Percentiles rank a stretch among this genome's conserved stretches.
These are phyloP conservation scores for Xylariaceae sp. DNA, from an alignment of 2,329 filamentous ascomycete genomes.

Conservation along the genomic window DNA sequence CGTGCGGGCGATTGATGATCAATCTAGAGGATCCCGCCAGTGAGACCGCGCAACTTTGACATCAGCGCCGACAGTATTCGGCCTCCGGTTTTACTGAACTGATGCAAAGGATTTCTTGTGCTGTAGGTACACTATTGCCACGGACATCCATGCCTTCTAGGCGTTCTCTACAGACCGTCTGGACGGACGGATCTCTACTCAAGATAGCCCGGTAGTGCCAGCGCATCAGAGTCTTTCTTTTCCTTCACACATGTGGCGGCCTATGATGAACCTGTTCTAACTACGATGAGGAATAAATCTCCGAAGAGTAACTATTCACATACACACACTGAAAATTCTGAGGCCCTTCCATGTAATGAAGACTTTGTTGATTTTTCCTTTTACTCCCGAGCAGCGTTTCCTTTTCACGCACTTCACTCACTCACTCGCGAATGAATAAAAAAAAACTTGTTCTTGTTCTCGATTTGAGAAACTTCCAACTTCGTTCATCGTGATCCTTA, in stretches of 20 bases:
- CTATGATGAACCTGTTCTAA: conserved; percentile 30
- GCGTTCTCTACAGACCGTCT: too few relatives aligned
- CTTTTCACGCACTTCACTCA: neutral
- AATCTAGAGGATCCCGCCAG: neutral
- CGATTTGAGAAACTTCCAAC: too few relatives aligned
- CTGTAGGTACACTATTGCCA: too few relatives aligned
- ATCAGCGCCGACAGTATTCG: neutral
- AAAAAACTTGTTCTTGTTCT: too few relatives aligned
- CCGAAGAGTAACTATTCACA: conserved; percentile 26
- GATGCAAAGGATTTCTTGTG: too few relatives aligned
- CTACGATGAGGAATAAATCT: conserved; percentile 29
- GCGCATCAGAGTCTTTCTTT: neutral
- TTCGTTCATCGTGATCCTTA: neutral
- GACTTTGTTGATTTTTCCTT: too few relatives aligned
- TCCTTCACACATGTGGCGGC: conserved; percentile 13
- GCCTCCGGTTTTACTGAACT: too few relatives aligned
- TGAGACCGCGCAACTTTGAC: neutral
- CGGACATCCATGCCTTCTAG: too few relatives aligned
- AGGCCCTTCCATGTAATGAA: conserved; percentile 19
- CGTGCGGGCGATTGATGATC: neutral
- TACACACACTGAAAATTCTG: conserved; percentile 33
- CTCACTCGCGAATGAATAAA: too few relatives aligned
- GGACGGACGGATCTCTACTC: neutral
- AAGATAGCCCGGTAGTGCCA: conserved; percentile 3
- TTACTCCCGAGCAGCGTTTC: neutral